Conservation (phyloP, 2,329 filamentous ascomycete species). For the Chrysoporthe cubensis region DNA sequence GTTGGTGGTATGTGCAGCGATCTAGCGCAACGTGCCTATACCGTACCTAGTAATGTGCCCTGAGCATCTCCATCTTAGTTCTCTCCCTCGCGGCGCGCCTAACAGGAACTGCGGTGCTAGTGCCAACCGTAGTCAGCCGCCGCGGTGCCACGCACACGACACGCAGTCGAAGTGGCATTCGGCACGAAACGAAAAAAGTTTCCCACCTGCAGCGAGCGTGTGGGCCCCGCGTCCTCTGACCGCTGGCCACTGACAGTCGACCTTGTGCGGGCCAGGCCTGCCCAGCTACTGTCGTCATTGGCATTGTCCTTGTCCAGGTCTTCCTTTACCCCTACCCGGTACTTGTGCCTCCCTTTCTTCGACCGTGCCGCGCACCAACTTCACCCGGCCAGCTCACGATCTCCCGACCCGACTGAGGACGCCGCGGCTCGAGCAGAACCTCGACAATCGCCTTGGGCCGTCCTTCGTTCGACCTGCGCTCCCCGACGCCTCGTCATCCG, state of each 20-base stretch:
- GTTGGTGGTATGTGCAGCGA: not conserved
- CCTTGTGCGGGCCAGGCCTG: not conserved
- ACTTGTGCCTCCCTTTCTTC: not conserved
- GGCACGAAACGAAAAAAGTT: not conserved
- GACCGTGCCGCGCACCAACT: not conserved
- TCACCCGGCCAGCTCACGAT: not conserved
- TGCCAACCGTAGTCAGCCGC: not conserved
- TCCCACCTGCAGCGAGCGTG: not conserved
- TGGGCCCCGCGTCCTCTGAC: not conserved
- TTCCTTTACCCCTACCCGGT: slow-evolving; percentile 5
- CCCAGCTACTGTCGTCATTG: slow-evolving; percentile 23
- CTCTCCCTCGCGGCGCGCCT: not conserved
- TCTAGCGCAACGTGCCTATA: too few species aligned
- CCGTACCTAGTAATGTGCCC: not conserved
- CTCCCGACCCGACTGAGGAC: not conserved
- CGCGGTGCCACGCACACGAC: not conserved
- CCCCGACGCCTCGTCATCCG: slow-evolving; percentile 22
- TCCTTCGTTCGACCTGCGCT: not conserved
- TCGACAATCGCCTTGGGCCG: not conserved
- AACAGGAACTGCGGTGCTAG: too few species aligned
- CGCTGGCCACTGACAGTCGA: not conserved
- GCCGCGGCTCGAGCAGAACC: not conserved
- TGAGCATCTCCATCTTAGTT: not conserved
- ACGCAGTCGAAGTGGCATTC: not conserved
- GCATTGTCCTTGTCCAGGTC: slow-evolving; percentile 6